Percentiles rank a stretch among this genome's conserved stretches.
phyloP scores from a whole-genome alignment of 345 rosid genomes.

The Hypericum perforatum region DNA sequence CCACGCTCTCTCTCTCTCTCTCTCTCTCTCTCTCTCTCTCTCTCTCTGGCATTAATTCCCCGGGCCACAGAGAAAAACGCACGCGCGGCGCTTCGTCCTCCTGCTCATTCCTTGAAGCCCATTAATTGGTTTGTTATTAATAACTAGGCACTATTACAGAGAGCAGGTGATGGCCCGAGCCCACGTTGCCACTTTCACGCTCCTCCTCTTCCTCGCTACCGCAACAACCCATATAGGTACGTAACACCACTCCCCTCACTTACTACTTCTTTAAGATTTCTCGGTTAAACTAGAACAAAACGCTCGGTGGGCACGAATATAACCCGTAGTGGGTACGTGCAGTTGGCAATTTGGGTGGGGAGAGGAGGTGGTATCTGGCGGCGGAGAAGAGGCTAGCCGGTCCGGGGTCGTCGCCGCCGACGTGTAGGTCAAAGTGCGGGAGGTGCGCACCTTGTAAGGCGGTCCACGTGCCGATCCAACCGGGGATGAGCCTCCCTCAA shows the following conservation, averaged over 20 bases:
- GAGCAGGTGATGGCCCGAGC: too few relatives aligned
- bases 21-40: too few relatives aligned
- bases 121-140: too few relatives aligned
- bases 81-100: too few relatives aligned
- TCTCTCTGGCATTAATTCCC: too few relatives aligned
- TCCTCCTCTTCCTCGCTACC: conserved; percentile 40
- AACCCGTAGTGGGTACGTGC: conserved; percentile 24
- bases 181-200: conserved; percentile 33
- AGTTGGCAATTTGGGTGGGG: conserved; percentile 22
- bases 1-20: too few relatives aligned
- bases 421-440: conserved; percentile 85
- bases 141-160: too few relatives aligned
- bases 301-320: not conserved
- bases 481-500: conserved; percentile 50
- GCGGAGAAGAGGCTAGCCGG: conserved; percentile 43
- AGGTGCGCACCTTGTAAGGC: conserved; percentile 68
- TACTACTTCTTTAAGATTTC: not conserved
- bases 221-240: conserved; percentile 29
- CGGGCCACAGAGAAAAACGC: too few relatives aligned
- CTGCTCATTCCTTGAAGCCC: too few relatives aligned
- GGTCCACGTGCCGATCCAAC: conserved; percentile 85
- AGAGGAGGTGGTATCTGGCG: conserved; percentile 9
- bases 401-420: conserved; percentile 69
- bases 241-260: not conserved
- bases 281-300: too few relatives aligned